These are phyloP conservation scores for Jaltomata sinuosa DNA, from an alignment of 257 asterid genomes.

Conservation along the genomic window DNA sequence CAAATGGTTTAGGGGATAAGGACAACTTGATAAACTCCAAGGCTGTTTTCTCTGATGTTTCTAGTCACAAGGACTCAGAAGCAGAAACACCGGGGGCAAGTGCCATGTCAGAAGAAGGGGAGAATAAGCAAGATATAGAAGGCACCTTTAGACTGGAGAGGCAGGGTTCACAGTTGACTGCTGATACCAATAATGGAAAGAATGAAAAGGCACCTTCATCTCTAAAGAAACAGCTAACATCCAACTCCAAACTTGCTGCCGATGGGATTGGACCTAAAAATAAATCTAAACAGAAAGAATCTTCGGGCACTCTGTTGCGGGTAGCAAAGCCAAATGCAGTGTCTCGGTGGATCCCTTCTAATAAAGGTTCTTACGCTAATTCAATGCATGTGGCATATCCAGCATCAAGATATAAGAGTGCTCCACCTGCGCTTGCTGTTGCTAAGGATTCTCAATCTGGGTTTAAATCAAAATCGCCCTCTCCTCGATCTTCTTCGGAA, in stretches of 20 bases:
- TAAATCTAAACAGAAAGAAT: constrained; percentile 55
- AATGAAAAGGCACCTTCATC: constrained; percentile 38
- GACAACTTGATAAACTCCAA: constrained; percentile 21
- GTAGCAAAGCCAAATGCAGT: constrained; percentile 71
- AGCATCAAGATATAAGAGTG: constrained; percentile 78
- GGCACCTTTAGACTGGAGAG: constrained; percentile 21
- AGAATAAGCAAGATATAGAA: constrained; percentile 31
- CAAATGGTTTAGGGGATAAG: constrained; percentile 15
- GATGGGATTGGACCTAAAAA: constrained; percentile 43
- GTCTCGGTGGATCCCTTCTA: constrained; percentile 88
- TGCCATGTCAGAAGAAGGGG: constrained; percentile 35
- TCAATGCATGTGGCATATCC: constrained; percentile 94
- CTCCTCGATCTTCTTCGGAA: constrained; percentile 43
- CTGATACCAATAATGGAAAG: constrained; percentile 41
- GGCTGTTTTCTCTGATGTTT: constrained; percentile 19
- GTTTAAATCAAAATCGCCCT: constrained; percentile 44
- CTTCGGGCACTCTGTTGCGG: constrained; percentile 31
- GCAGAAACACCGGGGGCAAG: constrained; percentile 7
- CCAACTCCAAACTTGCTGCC: constrained; percentile 37
- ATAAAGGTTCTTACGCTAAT: constrained; percentile 83
- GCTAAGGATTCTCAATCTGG: constrained; percentile 47
- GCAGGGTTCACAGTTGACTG: constrained; percentile 32
- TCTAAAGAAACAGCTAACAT: constrained; percentile 34
- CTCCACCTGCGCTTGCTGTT: constrained; percentile 61
- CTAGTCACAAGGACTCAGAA: constrained; percentile 18